A percentile compares a stretch with the other conserved stretches of the same genome.
phyloP scores from a whole-genome alignment of 257 asterid genomes.

The Salvia miltiorrhiza region DNA sequence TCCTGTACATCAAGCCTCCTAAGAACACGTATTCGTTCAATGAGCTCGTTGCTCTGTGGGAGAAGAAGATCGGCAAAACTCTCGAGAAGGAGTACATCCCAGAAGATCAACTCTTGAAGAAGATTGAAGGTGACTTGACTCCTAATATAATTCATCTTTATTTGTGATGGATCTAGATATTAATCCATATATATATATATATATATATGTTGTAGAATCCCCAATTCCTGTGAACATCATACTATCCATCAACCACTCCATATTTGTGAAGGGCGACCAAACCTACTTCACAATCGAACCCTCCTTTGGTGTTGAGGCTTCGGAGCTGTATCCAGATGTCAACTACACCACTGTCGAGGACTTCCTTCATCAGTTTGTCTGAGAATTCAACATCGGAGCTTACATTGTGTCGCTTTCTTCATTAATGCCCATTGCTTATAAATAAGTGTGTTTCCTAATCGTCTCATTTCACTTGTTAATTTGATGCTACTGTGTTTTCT shows the following conservation, averaged over 20 bases:
- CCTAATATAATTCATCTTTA: no score
- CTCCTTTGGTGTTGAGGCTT: constrained; percentile 60
- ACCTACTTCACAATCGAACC: constrained; percentile 60
- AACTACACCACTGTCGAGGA: background rate
- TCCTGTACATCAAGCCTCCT: constrained; percentile 56
- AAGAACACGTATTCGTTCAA: constrained; percentile 54
- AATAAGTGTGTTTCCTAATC: background rate
- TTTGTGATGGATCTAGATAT: no score
- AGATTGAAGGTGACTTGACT: constrained; percentile 52
- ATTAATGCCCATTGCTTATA: no score
- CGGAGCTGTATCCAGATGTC: constrained; percentile 23
- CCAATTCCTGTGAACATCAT: constrained; percentile 45
- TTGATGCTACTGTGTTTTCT: background rate
- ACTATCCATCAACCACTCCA: constrained; percentile 48
- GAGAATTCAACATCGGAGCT: background rate
- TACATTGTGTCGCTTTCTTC: background rate
- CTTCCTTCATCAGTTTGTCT: background rate
- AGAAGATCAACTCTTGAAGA: constrained; percentile 48
- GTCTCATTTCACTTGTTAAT: background rate
- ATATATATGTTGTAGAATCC: constrained; percentile 54
- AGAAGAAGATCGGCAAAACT: constrained; percentile 73
- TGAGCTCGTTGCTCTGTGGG: constrained; percentile 74
- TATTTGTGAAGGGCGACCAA: constrained; percentile 56
- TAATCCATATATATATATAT: no score
- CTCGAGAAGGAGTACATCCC: constrained; percentile 47